These are phyloP conservation scores for Aspergillus ruber DNA, from an alignment of 2,329 filamentous ascomycete species.

Conservation along the genomic window DNA sequence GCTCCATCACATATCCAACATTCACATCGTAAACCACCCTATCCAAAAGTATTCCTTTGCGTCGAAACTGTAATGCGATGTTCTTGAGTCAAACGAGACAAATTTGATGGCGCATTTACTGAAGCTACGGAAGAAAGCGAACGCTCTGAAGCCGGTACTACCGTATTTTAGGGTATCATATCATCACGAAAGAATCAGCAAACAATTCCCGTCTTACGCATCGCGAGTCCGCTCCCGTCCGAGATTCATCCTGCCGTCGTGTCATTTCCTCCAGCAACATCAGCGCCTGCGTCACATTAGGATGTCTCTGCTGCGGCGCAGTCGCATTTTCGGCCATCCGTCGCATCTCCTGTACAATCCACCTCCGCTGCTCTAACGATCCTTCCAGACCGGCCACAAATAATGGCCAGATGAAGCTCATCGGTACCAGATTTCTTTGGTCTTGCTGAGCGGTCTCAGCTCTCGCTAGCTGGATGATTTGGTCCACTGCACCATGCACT, in stretches of 20 bases:
- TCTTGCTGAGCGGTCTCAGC: conserved; percentile 15
- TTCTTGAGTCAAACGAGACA: too few relatives aligned
- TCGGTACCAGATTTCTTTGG: conserved; percentile 14
- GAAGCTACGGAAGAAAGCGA: too few relatives aligned
- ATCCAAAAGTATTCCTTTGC: too few relatives aligned
- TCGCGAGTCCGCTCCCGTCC: conserved; percentile 29
- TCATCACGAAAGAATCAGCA: conserved; percentile 28
- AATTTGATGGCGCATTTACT: too few relatives aligned
- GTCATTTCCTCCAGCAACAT: conserved; percentile 30
- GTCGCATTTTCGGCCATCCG: conserved; percentile 18
- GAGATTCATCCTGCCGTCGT: conserved; percentile 26
- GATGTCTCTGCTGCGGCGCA: conserved; percentile 17
- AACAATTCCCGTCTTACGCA: conserved; percentile 30
- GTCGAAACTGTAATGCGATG: too few relatives aligned
- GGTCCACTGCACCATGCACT: conserved; percentile 28
- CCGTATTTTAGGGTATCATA: conserved; percentile 8
- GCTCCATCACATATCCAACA: too few relatives aligned
- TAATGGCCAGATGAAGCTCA: conserved; percentile 30
- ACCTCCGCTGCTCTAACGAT: conserved; percentile 23
- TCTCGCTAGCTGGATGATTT: conserved; percentile 30
- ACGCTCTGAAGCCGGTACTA: too few relatives aligned
- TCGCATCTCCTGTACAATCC: conserved; percentile 29
- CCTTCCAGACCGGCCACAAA: conserved; percentile 30
- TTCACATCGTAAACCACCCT: too few relatives aligned
- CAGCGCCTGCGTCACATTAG: conserved; percentile 24